Evolutionary conservation across 2,329 filamentous ascomycete species (phyloP).

Genomic region (Alternaria sp.): DNA sequence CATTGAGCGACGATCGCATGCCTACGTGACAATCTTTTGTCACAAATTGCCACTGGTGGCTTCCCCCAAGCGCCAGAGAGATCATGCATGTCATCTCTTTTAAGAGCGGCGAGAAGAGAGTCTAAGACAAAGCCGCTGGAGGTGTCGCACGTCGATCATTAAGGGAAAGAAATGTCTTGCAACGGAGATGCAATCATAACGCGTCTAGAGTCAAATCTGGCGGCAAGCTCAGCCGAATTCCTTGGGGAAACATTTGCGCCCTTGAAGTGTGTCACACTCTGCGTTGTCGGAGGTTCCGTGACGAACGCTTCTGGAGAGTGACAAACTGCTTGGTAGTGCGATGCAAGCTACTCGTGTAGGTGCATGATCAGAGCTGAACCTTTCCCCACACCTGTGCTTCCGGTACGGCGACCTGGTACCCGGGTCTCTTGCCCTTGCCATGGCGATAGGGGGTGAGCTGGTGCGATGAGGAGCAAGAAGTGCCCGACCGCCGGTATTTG

Average conservation of each 20-base stretch:
- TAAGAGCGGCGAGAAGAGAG: conserved; percentile 22
- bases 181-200: conserved; percentile 20
- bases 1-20: neutral
- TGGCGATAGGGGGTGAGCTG: conserved; percentile 28
- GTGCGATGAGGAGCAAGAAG: conserved; percentile 36
- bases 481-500: conserved; percentile 44
- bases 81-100: conserved; percentile 9
- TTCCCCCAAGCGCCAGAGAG: neutral
- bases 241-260: conserved; percentile 7
- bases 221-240: conserved; percentile 16
- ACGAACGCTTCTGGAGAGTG: conserved; percentile 3
- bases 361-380: conserved; percentile 41
- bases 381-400: conserved; percentile 39
- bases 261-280: conserved; percentile 20
- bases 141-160: conserved; percentile 44
- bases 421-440: conserved; percentile 42
- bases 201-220: conserved; percentile 4
- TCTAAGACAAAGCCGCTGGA: conserved; percentile 40
- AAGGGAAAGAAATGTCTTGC: conserved; percentile 27
- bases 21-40: neutral
- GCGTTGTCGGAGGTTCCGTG: conserved; percentile 17
- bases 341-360: conserved; percentile 43
- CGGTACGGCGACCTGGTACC: conserved; percentile 40
- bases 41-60: neutral
- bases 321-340: conserved; percentile 24